A percentile compares a stretch with the other conserved stretches of the same genome.
These are phyloP conservation scores for Beauveria brongniartii DNA, from an alignment of 2,329 filamentous ascomycete genomes.

Conservation along the genomic window DNA sequence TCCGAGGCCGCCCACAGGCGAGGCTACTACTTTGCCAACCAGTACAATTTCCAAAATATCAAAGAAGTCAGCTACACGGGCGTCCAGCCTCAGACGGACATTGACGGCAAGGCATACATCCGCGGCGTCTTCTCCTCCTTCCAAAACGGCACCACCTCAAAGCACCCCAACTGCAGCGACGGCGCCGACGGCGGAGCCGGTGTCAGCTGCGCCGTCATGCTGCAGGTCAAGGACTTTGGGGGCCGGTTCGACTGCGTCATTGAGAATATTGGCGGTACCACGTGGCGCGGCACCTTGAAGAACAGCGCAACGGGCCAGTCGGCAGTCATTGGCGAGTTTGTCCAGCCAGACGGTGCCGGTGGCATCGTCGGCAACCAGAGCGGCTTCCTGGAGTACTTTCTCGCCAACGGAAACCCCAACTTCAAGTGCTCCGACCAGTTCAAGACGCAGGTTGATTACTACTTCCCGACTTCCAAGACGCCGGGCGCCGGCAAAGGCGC, in stretches of 20 bases:
- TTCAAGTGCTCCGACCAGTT: conserved; percentile 15
- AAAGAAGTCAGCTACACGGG: conserved; percentile 15
- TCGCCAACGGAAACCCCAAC: conserved; percentile 13
- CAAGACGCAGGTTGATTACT: conserved; percentile 14
- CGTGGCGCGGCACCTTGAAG: conserved; percentile 18
- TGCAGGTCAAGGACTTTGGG: conserved; percentile 13
- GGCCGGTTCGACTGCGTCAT: conserved; percentile 16
- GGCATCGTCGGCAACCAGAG: conserved; percentile 11
- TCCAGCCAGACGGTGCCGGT: conserved; percentile 13
- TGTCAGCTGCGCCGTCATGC: conserved; percentile 16
- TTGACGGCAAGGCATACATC: conserved; percentile 11
- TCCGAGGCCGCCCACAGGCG: conserved; percentile 12
- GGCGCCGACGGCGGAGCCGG: conserved; percentile 20
- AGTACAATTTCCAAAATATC: conserved; percentile 14
- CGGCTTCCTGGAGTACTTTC: conserved; percentile 19
- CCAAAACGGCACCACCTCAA: conserved; percentile 12
- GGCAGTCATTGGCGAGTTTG: conserved; percentile 16
- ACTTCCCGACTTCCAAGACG: conserved; percentile 13
- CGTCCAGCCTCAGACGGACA: conserved; percentile 15
- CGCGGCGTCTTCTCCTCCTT: conserved; percentile 19
- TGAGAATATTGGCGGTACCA: conserved; percentile 13
- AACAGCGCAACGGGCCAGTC: conserved; percentile 11
- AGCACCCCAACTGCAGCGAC: conserved; percentile 16
- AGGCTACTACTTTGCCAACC: conserved; percentile 19
- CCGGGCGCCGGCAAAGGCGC: conserved; percentile 11